Conservation (phyloP, 495 filamentous ascomycete species). For the Darksidea phi region DNA sequence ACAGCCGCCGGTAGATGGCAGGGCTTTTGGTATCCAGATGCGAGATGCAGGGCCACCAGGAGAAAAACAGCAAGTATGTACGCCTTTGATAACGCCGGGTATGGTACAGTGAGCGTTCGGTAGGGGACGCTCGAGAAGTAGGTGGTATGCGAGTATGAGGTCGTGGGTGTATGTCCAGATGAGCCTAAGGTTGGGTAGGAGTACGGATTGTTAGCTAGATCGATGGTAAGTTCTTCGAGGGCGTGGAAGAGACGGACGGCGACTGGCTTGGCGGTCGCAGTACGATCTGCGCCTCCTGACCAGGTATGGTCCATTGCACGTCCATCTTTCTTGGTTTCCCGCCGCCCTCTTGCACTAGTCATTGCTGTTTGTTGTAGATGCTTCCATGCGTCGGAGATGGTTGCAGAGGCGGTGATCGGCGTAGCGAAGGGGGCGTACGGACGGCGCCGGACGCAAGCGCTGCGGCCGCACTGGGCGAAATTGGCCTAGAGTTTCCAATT, state of each 20-base stretch:
- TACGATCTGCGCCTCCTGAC: constrained; percentile 21
- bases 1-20: neutral
- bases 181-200: neutral
- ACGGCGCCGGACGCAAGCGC: constrained; percentile 23
- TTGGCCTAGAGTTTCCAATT: constrained; percentile 18
- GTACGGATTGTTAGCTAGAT: neutral
- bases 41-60: neutral
- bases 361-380: constrained; percentile 16
- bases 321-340: constrained; percentile 24
- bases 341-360: constrained; percentile 14
- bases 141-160: neutral
- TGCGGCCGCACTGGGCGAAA: constrained; percentile 25
- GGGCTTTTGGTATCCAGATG: constrained; percentile 1
- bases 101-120: constrained; percentile 1
- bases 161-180: no score
- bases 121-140: neutral
- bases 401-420: constrained; percentile 24
- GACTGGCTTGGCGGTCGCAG: constrained; percentile 13
- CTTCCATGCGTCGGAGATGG: constrained; percentile 23
- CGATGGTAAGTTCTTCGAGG: neutral
- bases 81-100: neutral
- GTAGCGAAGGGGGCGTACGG: constrained; percentile 20
- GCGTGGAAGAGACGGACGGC: constrained; percentile 7
- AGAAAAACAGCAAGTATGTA: neutral
- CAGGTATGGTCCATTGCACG: constrained; percentile 26